Conservation (phyloP, 2,329 filamentous ascomycete genomes). For the Colletotrichum euphorbiae region DNA sequence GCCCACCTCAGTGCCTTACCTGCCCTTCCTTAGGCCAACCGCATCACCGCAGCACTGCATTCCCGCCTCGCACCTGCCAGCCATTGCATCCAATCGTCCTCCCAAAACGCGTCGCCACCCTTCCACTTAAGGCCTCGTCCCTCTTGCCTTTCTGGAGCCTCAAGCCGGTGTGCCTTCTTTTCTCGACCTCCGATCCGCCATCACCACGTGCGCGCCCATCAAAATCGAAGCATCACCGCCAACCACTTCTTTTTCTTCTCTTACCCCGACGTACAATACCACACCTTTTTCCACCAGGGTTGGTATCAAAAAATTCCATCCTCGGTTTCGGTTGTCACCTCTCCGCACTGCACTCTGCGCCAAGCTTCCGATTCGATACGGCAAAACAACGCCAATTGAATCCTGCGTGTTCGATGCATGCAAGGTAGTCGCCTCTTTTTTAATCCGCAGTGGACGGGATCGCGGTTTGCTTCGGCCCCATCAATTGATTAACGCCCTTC, state of each 20-base stretch:
- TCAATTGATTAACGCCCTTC: constrained; percentile 4
- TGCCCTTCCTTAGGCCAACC: constrained; percentile 1
- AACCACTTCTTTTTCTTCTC: neutral
- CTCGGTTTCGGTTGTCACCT: neutral
- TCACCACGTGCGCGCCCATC: constrained; percentile 17
- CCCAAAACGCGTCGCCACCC: constrained; percentile 22
- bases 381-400: constrained; percentile 6
- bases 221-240: neutral
- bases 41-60: constrained; percentile 35
- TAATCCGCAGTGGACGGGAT: constrained; percentile 40
- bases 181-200: neutral
- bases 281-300: too few relatives aligned
- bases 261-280: neutral
- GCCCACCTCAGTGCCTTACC: constrained; percentile 1
- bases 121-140: constrained; percentile 16
- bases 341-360: neutral
- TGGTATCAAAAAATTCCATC: neutral
- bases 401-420: constrained; percentile 28
- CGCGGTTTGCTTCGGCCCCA: constrained; percentile 38
- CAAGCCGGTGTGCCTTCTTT: constrained; percentile 7
- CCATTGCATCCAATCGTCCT: constrained; percentile 27
- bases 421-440: constrained; percentile 32
- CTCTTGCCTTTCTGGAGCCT: constrained; percentile 28
- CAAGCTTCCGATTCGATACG: constrained; percentile 11
- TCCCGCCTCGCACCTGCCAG: constrained; percentile 37